Conservation (phyloP, 441 rosid species). For the Corymbia citriodora region DNA sequence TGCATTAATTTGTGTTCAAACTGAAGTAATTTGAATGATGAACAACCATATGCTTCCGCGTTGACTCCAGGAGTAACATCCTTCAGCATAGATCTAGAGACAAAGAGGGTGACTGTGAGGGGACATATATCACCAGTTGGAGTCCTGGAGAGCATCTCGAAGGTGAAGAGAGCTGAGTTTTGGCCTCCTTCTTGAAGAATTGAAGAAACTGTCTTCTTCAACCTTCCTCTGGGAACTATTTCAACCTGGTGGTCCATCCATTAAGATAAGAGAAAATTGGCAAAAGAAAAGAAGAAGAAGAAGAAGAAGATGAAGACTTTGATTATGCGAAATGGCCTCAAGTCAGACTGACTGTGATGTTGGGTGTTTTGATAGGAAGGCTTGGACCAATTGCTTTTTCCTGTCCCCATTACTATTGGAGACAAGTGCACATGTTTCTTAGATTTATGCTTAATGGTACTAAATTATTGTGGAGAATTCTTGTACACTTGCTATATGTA, state of each 20-base stretch:
- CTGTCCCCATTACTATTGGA: background rate
- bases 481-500: background rate
- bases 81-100: slow-evolving; percentile 62
- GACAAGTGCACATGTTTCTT: background rate
- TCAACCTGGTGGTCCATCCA: background rate
- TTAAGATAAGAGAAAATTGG: background rate
- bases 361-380: background rate
- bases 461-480: background rate
- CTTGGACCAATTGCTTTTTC: background rate
- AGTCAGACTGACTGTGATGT: background rate
- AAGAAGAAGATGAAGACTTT: background rate
- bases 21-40: background rate
- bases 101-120: slow-evolving; percentile 58
- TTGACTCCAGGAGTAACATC: slow-evolving; percentile 49
- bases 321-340: background rate
- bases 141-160: slow-evolving; percentile 60
- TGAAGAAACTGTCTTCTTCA: background rate
- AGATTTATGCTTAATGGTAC: background rate
- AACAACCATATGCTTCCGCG: background rate
- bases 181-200: slow-evolving; percentile 23
- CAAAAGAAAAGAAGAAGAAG: background rate
- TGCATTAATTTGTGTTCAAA: background rate
- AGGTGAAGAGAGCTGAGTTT: slow-evolving; percentile 59
- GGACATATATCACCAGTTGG: slow-evolving; percentile 48
- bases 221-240: background rate